Conservation (phyloP, 192 early-diverging fungal genomes). For the Podochytrium sp. region DNA sequence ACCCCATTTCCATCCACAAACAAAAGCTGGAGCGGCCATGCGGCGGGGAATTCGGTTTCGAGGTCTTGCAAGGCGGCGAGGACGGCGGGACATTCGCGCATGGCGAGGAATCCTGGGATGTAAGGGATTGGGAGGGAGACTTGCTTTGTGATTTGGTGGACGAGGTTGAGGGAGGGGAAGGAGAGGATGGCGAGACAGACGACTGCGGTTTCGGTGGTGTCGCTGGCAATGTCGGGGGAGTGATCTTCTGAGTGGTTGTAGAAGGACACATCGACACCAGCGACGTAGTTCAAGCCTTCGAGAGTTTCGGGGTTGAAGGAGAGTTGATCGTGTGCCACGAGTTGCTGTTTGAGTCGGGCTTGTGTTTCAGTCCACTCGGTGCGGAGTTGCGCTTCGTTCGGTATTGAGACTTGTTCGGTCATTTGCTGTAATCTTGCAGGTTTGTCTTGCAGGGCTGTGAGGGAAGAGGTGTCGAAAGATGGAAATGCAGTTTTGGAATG, state of each 20-base stretch:
- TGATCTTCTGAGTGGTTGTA: neutral
- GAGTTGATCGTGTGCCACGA: neutral
- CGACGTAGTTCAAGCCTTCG: slow-evolving; percentile 29
- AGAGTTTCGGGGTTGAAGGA: neutral
- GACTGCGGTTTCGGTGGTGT: slow-evolving; percentile 32
- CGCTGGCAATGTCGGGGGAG: neutral
- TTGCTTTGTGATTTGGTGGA: slow-evolving; percentile 65
- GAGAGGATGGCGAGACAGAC: slow-evolving; percentile 75
- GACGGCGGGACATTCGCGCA: slow-evolving; percentile 79
- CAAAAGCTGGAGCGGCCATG: slow-evolving; percentile 73
- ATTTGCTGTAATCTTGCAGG: too few species aligned
- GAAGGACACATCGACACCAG: slow-evolving; percentile 52
- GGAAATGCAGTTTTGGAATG: neutral
- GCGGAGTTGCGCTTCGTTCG: neutral
- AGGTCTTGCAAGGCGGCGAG: slow-evolving; percentile 59
- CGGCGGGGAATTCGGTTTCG: slow-evolving; percentile 46
- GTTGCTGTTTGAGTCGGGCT: neutral
- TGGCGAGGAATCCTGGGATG: slow-evolving; percentile 88
- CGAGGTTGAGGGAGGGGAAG: slow-evolving; percentile 62
- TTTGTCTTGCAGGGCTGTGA: too few species aligned
- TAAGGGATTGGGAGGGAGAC: slow-evolving; percentile 78
- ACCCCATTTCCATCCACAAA: slow-evolving; percentile 88
- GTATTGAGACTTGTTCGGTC: neutral
- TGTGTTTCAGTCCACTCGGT: neutral
- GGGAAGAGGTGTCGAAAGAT: too few species aligned